phyloP scores from a whole-genome alignment of 2,329 filamentous ascomycete species.

The Ascochyta koolunga region DNA sequence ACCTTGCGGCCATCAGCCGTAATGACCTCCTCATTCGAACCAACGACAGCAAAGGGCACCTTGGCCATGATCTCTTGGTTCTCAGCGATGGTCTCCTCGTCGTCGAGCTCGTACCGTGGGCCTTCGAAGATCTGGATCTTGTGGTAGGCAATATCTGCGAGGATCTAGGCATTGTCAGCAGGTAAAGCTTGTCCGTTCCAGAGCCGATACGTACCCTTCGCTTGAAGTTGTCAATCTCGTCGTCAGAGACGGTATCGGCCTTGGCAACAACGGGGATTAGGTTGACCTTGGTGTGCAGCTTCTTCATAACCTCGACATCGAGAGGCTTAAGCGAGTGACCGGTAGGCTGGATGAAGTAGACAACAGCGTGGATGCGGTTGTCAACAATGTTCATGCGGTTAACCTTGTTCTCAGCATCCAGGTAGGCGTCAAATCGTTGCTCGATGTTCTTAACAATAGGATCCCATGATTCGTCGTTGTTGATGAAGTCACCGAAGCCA shows the following conservation, averaged over 20 bases:
- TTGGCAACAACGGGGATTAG: conserved; percentile 99
- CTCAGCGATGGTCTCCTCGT: conserved; percentile 99
- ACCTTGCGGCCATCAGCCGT: conserved; percentile 93
- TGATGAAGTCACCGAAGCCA: conserved; percentile 98
- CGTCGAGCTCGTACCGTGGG: conserved; percentile 96
- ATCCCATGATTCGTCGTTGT: conserved; percentile 99
- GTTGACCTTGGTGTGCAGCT: conserved; percentile 99
- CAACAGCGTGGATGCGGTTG: conserved; percentile 97
- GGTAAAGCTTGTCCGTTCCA: background rate
- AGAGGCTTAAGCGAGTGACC: conserved; percentile 98
- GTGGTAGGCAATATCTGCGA: conserved; percentile 95
- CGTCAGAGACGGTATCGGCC: conserved; percentile 95
- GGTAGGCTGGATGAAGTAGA: conserved; percentile 99
- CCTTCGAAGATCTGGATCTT: conserved; percentile 99
- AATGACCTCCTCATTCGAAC: conserved; percentile 92
- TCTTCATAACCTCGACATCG: conserved; percentile 99
- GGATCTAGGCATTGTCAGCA: conserved; percentile 67
- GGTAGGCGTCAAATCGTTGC: conserved; percentile 96
- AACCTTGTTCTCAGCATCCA: conserved; percentile 99
- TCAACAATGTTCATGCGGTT: conserved; percentile 99
- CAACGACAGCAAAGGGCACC: conserved; percentile 97
- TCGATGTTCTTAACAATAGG: conserved; percentile 99
- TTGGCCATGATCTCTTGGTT: conserved; percentile 99
- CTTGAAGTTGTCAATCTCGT: conserved; percentile 95
- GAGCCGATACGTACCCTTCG: conserved; percentile 73